Evolutionary conservation across 139 green algal genomes (phyloP).

Genomic region (Pycnococcus provasolii): DNA sequence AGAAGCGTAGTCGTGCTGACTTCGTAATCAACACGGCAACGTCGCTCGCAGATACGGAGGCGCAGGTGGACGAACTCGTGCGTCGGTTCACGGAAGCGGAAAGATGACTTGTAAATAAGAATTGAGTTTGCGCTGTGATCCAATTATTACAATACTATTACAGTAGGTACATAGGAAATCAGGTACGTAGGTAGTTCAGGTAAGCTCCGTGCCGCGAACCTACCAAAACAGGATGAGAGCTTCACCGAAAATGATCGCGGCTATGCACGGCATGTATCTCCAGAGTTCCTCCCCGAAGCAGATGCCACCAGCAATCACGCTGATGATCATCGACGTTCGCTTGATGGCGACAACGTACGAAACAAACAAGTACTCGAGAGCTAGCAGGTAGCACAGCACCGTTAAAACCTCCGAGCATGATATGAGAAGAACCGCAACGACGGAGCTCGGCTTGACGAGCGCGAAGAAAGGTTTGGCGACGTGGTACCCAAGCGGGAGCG

Average conservation of each 20-base stretch:
- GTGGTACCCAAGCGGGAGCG: slow-evolving; percentile 3
- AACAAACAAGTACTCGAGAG: slow-evolving; percentile 43
- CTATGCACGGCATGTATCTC: too few relatives aligned
- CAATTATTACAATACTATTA: too few relatives aligned
- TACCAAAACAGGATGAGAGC: too few relatives aligned
- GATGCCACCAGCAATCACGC: slow-evolving; percentile 39
- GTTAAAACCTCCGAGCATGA: slow-evolving; percentile 32
- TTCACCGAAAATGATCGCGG: too few relatives aligned
- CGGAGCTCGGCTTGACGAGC: slow-evolving; percentile 1
- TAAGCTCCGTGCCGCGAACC: too few relatives aligned
- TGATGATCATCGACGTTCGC: slow-evolving; percentile 48
- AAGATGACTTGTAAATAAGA: too few relatives aligned
- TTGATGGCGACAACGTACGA: slow-evolving; percentile 55
- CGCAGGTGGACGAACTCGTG: slow-evolving; percentile 30
- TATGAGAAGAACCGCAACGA: slow-evolving; percentile 29
- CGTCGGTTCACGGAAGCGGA: too few relatives aligned
- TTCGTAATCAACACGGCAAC: slow-evolving; percentile 57
- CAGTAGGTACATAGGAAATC: too few relatives aligned
- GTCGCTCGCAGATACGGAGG: slow-evolving; percentile 41
- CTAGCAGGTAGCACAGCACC: slow-evolving; percentile 41
- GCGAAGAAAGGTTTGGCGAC: slow-evolving; percentile 1
- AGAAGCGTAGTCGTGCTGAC: slow-evolving; percentile 55
- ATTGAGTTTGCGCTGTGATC: too few relatives aligned
- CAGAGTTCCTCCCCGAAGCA: slow-evolving; percentile 32
- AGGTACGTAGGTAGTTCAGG: too few relatives aligned